phyloP scores from a whole-genome alignment of 805 yeast species.

The Maudiozyma barnettii region DNA sequence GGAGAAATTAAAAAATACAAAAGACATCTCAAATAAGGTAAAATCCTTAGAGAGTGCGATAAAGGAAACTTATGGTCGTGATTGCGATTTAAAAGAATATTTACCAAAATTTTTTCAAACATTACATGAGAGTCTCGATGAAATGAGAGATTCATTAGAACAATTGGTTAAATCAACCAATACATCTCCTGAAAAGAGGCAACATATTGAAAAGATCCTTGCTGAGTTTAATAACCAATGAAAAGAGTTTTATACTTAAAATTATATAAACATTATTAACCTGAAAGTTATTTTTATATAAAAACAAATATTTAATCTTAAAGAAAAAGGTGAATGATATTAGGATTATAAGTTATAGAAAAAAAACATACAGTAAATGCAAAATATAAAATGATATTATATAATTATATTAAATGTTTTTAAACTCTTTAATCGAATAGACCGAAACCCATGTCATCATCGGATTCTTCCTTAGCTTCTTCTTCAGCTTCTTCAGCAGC shows the following conservation, averaged over 20 bases:
- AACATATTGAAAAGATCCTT: neutral
- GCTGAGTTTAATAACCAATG: neutral
- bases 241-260: neutral
- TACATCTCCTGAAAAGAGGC: neutral
- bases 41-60: conserved; percentile 6
- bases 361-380: neutral
- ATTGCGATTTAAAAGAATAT: conserved; percentile 7
- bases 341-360: neutral
- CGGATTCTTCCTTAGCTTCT: conserved; percentile 60
- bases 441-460: conserved; percentile 89
- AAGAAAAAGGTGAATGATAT: neutral
- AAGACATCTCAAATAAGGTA: conserved; percentile 5
- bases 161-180: conserved; percentile 11
- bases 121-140: conserved; percentile 9
- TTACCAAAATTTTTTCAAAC: conserved; percentile 6
- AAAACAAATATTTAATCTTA: neutral
- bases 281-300: neutral
- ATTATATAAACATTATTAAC: too few relatives aligned
- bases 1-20: conserved; percentile 1
- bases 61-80: conserved; percentile 1
- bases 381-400: neutral
- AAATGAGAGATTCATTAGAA: conserved; percentile 11
- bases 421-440: conserved; percentile 60
- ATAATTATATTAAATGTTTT: neutral
- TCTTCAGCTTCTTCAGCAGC: conserved; percentile 47